Conservation (phyloP, 1,284 basidiomycete species). For the Leccinum ponderosum region DNA sequence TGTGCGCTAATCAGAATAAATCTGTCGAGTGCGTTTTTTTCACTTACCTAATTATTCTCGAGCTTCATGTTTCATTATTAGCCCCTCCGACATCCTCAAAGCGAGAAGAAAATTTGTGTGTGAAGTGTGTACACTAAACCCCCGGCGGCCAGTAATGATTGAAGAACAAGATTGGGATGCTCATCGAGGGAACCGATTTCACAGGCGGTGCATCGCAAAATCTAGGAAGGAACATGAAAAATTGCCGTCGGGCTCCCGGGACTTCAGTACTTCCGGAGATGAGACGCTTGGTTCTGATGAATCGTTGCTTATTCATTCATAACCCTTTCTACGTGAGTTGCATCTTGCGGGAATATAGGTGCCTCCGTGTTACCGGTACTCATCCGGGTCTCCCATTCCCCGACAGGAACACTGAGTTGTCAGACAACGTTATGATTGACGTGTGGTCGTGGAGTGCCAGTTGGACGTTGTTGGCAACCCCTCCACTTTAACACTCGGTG, state of each 20-base stretch:
- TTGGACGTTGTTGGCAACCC: neutral
- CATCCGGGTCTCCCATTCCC: neutral
- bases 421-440: conserved; percentile 11
- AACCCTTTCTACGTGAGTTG: conserved; percentile 15
- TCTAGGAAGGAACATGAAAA: conserved; percentile 11
- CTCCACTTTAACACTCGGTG: neutral
- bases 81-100: conserved; percentile 54
- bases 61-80: conserved; percentile 12
- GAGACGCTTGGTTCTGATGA: conserved; percentile 1
- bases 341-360: neutral
- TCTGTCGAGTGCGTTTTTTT: conserved; percentile 46
- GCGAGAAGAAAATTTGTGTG: conserved; percentile 67
- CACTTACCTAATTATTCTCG: conserved; percentile 8
- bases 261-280: neutral
- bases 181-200: conserved; percentile 63
- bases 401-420: neutral
- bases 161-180: conserved; percentile 65
- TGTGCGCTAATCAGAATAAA: conserved; percentile 51
- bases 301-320: conserved; percentile 6
- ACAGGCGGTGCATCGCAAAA: conserved; percentile 41
- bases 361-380: neutral
- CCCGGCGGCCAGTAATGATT: conserved; percentile 71
- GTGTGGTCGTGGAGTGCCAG: conserved; percentile 3
- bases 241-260: neutral
- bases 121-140: conserved; percentile 65